These are phyloP conservation scores for Salix arbutifolia DNA, from an alignment of 345 rosid genomes.

Conservation along the genomic window DNA sequence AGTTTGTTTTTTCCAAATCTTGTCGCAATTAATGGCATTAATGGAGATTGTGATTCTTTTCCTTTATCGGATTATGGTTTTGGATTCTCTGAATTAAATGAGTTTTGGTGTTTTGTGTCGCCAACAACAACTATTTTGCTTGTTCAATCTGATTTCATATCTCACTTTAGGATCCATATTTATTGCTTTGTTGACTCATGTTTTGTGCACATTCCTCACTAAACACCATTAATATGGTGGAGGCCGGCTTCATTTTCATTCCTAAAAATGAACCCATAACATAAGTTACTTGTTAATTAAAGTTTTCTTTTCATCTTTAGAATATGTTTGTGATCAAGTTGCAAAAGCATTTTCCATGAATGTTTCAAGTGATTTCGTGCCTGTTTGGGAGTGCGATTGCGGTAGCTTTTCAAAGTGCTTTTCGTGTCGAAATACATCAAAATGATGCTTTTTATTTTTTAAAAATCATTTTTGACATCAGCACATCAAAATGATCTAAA, in stretches of 20 bases:
- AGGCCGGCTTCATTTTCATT: neutral
- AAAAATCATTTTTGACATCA: too few species aligned
- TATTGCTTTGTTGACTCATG: neutral
- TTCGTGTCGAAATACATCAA: too few species aligned
- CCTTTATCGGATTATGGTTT: conserved; percentile 5
- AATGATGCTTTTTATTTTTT: too few species aligned
- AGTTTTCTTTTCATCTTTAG: neutral
- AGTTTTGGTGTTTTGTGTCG: conserved; percentile 6
- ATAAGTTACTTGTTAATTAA: neutral
- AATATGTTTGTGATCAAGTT: neutral
- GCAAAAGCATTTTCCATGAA: neutral
- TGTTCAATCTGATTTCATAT: neutral
- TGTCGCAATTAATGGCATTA: conserved; percentile 17
- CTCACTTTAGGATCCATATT: conserved; percentile 1
- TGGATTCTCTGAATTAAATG: conserved; percentile 9
- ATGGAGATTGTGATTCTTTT: conserved; percentile 16
- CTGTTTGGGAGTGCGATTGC: too few species aligned
- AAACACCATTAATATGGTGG: neutral
- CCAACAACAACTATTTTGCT: neutral
- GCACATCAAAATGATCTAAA: too few species aligned
- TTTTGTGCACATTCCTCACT: neutral
- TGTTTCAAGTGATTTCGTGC: neutral
- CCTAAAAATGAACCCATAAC: neutral
- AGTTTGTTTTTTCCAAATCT: neutral
- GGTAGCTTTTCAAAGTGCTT: too few species aligned